Conservation (phyloP, 176 grass and related monocot genomes). For the Melocanna baccifera region DNA sequence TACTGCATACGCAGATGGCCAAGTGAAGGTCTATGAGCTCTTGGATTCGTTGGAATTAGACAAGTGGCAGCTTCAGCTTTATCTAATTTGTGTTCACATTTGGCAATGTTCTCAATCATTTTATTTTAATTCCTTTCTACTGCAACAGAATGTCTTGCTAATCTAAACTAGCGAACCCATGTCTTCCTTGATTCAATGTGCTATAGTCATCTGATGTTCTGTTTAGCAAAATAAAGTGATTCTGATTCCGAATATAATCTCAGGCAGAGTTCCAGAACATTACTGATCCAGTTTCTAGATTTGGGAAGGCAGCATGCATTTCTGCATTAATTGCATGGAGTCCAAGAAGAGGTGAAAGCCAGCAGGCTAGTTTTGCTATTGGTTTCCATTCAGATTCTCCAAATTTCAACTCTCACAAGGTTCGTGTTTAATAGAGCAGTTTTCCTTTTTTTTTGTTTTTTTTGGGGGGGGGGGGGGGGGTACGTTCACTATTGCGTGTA, state of each 20-base stretch:
- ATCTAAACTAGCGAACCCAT: neutral
- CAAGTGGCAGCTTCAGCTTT: conserved; percentile 99
- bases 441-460: conserved; percentile 16
- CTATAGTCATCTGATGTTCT: neutral
- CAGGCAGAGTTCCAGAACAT: conserved; percentile 95
- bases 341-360: conserved; percentile 55
- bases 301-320: conserved; percentile 59
- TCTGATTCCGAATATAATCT: conserved; percentile 19
- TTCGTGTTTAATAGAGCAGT: conserved; percentile 27
- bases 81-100: conserved; percentile 21
- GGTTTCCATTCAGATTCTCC: conserved; percentile 86
- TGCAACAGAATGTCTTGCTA: neutral
- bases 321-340: conserved; percentile 85
- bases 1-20: conserved; percentile 84
- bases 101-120: conserved; percentile 1
- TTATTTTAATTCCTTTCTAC: neutral
- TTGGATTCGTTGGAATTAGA: conserved; percentile 82
- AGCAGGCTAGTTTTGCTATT: conserved; percentile 78
- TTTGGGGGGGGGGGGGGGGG: too few relatives aligned
- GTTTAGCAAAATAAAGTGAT: neutral
- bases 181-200: neutral
- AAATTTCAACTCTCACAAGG: conserved; percentile 85
- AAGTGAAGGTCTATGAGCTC: conserved; percentile 88
- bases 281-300: conserved; percentile 61
- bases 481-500: neutral